Evolutionary conservation across 441 rosid genomes (phyloP).

Genomic region (Erodium trifolium): DNA sequence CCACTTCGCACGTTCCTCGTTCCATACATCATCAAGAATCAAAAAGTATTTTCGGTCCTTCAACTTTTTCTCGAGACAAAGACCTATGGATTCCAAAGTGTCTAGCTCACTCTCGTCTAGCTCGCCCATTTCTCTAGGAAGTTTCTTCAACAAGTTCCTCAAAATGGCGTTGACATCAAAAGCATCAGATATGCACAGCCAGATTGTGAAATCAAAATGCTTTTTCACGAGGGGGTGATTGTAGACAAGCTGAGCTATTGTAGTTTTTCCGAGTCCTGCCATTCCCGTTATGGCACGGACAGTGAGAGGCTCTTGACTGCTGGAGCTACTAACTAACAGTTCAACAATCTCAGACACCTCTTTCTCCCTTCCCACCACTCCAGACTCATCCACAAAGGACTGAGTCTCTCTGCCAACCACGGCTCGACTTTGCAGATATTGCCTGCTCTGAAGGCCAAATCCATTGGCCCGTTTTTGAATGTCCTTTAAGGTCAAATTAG

Average conservation of each 20-base stretch:
- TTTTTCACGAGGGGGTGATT: background rate
- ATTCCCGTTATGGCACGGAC: constrained; percentile 16
- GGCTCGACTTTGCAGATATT: background rate
- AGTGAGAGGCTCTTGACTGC: background rate
- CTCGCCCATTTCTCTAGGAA: too few relatives aligned
- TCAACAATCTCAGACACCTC: background rate
- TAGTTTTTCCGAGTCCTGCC: constrained; percentile 19
- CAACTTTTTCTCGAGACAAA: background rate
- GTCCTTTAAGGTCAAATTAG: background rate
- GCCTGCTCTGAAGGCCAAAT: background rate
- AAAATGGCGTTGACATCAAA: background rate
- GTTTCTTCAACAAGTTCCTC: background rate
- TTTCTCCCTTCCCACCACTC: background rate
- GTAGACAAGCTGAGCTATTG: background rate
- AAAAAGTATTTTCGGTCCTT: background rate
- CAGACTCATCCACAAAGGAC: background rate
- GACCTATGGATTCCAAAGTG: background rate
- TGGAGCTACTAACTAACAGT: background rate
- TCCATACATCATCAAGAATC: constrained; percentile 17
- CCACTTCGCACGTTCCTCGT: constrained; percentile 8
- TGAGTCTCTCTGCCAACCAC: background rate
- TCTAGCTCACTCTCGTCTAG: background rate
- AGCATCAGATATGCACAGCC: constrained; percentile 12
- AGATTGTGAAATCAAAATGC: constrained; percentile 2
- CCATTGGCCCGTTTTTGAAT: background rate